These are phyloP conservation scores for Hypomontagnella submonticulosa DNA, from an alignment of 495 filamentous ascomycete genomes.

Conservation along the genomic window DNA sequence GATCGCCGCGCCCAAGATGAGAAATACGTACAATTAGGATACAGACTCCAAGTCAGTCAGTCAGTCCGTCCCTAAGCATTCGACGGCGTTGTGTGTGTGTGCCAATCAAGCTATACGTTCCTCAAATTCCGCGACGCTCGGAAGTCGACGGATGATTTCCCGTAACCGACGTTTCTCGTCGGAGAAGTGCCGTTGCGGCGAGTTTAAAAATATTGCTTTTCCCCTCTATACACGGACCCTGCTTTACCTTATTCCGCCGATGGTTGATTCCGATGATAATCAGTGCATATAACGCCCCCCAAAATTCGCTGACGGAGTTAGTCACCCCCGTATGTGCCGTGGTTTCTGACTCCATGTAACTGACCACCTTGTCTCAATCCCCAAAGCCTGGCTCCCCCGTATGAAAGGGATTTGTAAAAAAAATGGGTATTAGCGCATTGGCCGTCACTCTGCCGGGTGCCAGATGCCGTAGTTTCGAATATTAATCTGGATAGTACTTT, in stretches of 20 bases:
- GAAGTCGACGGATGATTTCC: constrained; percentile 1
- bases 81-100: constrained; percentile 1
- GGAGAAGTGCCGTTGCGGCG: constrained; percentile 3
- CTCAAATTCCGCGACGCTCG: constrained; percentile 5
- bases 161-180: not conserved
- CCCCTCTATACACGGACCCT: constrained; percentile 23
- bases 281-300: constrained; percentile 27
- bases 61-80: not conserved
- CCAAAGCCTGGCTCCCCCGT: constrained; percentile 10
- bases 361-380: constrained; percentile 19
- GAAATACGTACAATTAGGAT: not conserved
- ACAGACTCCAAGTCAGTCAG: not conserved
- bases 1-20: not conserved
- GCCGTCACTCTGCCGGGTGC: constrained; percentile 14
- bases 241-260: constrained; percentile 16
- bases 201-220: constrained; percentile 37
- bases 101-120: constrained; percentile 1
- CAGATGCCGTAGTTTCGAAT: constrained; percentile 13
- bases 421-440: constrained; percentile 25
- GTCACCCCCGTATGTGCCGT: constrained; percentile 31
- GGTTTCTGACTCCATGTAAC: constrained; percentile 26
- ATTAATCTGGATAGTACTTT: constrained; percentile 10
- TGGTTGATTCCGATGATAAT: constrained; percentile 25
- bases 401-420: constrained; percentile 17
- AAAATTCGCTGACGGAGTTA: constrained; percentile 19